Evolutionary conservation across 108 stramenopile species (phyloP).

Genomic region (Skeletonema menzelii): DNA sequence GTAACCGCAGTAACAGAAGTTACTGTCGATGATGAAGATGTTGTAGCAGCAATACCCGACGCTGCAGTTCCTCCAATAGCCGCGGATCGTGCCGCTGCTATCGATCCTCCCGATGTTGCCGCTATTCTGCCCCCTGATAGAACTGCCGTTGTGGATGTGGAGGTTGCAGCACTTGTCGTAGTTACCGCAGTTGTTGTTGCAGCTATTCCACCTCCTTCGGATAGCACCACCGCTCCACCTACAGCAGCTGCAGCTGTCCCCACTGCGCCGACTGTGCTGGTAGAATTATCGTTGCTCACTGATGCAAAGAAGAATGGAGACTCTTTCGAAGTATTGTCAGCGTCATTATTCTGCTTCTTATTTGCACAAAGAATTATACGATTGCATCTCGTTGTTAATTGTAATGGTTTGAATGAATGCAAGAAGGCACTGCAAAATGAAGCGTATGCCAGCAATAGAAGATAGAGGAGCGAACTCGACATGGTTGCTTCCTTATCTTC

Average conservation of each 20-base stretch:
- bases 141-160: neutral
- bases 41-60: slow-evolving; percentile 10
- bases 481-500: too few relatives aligned
- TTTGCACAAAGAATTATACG: neutral
- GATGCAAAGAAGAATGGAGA: slow-evolving; percentile 23
- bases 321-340: neutral
- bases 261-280: slow-evolving; percentile 1
- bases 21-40: neutral
- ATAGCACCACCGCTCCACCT: neutral
- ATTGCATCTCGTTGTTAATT: neutral
- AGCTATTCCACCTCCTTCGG: slow-evolving; percentile 8
- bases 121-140: slow-evolving; percentile 4
- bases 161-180: neutral
- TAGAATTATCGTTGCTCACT: neutral
- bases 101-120: slow-evolving; percentile 9
- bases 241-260: slow-evolving; percentile 13
- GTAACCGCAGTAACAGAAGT: neutral
- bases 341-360: neutral
- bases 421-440: neutral
- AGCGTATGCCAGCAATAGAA: neutral
- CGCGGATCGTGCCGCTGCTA: slow-evolving; percentile 2
- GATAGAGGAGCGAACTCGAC: neutral
- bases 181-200: neutral
- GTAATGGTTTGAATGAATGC: neutral
- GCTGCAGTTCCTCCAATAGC: slow-evolving; percentile 10